These are phyloP conservation scores for Talaromyces sp. DNA, from an alignment of 2,329 filamentous ascomycete species.

Conservation along the genomic window DNA sequence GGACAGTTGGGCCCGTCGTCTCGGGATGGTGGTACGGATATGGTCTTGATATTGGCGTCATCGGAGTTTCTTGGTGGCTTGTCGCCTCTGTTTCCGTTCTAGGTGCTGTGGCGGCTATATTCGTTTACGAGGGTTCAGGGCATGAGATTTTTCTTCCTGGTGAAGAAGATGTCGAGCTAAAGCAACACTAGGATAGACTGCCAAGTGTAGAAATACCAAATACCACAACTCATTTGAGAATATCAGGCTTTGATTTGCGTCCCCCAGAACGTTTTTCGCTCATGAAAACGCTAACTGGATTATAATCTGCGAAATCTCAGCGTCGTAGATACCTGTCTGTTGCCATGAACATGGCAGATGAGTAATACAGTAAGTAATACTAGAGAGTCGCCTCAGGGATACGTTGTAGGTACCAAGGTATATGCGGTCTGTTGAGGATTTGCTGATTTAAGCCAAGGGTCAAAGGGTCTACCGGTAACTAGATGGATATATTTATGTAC, in stretches of 20 bases:
- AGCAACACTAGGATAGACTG: neutral
- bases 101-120: neutral
- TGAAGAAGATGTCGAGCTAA: neutral
- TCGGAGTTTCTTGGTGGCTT: neutral
- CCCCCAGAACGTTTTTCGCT: neutral
- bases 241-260: neutral
- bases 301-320: neutral
- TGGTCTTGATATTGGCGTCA: neutral
- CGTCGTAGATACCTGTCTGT: neutral
- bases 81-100: neutral
- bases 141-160: neutral
- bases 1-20: neutral
- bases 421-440: too few relatives aligned
- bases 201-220: neutral
- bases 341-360: too few relatives aligned
- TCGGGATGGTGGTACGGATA: neutral
- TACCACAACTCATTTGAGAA: neutral
- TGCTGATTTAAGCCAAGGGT: too few relatives aligned
- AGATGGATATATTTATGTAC: too few relatives aligned
- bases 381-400: too few relatives aligned
- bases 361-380: too few relatives aligned
- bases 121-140: neutral
- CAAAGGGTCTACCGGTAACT: too few relatives aligned
- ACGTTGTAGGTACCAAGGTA: too few relatives aligned
- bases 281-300: neutral